Evolutionary conservation across 495 filamentous ascomycete species (phyloP).

Genomic region (Penicillium ucsense): DNA sequence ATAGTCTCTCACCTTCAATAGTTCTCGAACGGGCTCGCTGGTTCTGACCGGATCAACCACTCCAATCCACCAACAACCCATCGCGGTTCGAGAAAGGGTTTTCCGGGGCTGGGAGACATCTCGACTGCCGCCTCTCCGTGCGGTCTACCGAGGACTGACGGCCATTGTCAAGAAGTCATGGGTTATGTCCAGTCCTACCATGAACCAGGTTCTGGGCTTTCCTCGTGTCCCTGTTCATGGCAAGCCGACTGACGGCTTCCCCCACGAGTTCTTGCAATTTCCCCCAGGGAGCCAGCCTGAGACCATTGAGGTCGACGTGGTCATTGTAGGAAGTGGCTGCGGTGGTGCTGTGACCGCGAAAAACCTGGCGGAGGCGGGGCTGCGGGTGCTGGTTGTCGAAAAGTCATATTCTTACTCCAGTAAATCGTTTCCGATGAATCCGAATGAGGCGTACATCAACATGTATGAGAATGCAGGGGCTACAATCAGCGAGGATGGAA

Average conservation of each 20-base stretch:
- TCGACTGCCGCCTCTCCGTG: constrained; percentile 47
- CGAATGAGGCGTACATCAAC: constrained; percentile 42
- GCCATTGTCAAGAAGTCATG: constrained; percentile 48
- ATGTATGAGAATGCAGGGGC: constrained; percentile 56
- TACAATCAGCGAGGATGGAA: constrained; percentile 51
- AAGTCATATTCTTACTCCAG: constrained; percentile 67
- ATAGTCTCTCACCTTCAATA: constrained; percentile 15
- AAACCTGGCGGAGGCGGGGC: constrained; percentile 65
- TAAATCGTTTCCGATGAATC: constrained; percentile 62
- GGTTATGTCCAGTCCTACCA: constrained; percentile 47
- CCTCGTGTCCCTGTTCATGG: constrained; percentile 53
- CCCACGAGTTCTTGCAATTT: constrained; percentile 45
- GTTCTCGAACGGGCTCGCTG: constrained; percentile 58
- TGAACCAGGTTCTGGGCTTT: constrained; percentile 50
- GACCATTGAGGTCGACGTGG: constrained; percentile 66
- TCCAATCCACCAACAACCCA: constrained; percentile 52
- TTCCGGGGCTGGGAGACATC: constrained; percentile 50
- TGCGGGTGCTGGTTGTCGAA: constrained; percentile 71
- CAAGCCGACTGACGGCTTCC: constrained; percentile 44
- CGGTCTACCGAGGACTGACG: constrained; percentile 45
- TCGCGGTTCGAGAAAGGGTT: constrained; percentile 49
- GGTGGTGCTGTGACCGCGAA: constrained; percentile 80
- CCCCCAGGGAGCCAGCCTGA: constrained; percentile 35
- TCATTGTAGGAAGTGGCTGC: constrained; percentile 80
- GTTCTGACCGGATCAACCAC: constrained; percentile 55